Conservation (phyloP, 768 basidiomycete species). For the Ephemerocybe angulata region DNA sequence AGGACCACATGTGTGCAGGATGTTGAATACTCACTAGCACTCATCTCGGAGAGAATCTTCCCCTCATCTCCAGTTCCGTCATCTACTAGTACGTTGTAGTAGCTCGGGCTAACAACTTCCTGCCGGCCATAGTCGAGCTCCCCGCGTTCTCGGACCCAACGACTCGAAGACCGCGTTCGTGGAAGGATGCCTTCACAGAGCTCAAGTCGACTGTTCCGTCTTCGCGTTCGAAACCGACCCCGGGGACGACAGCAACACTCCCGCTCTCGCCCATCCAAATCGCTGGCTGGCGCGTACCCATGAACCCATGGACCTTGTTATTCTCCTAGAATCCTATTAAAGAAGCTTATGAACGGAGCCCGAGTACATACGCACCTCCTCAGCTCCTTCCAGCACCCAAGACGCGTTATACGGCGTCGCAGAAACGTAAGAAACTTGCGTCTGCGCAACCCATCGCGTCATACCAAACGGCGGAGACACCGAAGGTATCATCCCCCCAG, state of each 20-base stretch:
- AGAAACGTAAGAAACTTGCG: conserved; percentile 71
- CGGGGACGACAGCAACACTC: conserved; percentile 58
- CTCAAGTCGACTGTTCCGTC: background rate
- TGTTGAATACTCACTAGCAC: conserved; percentile 60
- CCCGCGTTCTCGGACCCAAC: conserved; percentile 26
- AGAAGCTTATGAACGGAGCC: background rate
- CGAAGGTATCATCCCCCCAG: conserved; percentile 77
- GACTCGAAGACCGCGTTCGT: conserved; percentile 49
- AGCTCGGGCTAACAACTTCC: conserved; percentile 54
- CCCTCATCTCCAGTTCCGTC: conserved; percentile 50
- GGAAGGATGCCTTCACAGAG: conserved; percentile 49
- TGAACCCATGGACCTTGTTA: conserved; percentile 62
- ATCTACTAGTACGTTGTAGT: conserved; percentile 55
- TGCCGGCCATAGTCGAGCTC: conserved; percentile 23
- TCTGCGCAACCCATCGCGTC: conserved; percentile 85
- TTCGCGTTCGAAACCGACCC: no score
- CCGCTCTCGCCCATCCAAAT: conserved; percentile 89
- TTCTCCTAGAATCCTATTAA: background rate
- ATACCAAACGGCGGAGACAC: conserved; percentile 77
- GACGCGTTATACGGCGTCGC: conserved; percentile 59
- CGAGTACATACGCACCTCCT: background rate
- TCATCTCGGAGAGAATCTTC: conserved; percentile 53
- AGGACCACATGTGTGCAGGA: no score
- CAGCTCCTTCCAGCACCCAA: conserved; percentile 2
- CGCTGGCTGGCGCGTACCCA: conserved; percentile 78